These are phyloP conservation scores for Penicillium sp. DNA, from an alignment of 2,329 filamentous ascomycete species.

Conservation along the genomic window DNA sequence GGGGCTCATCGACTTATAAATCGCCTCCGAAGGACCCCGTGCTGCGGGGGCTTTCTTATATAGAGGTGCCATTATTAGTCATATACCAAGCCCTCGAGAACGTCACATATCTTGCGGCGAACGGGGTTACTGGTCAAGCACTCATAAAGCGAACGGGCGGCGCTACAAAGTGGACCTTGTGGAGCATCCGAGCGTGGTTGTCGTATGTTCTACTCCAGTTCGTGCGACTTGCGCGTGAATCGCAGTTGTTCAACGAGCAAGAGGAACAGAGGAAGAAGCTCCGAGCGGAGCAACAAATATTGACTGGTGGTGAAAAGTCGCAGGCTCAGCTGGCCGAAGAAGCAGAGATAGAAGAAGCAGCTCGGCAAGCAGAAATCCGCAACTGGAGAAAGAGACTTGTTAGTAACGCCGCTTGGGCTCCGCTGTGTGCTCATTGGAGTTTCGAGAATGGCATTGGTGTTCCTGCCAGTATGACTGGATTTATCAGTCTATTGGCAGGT, in stretches of 20 bases:
- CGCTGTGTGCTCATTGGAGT: slow-evolving; percentile 81
- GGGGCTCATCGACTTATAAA: slow-evolving; percentile 61
- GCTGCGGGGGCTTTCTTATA: slow-evolving; percentile 56
- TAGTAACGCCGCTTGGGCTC: slow-evolving; percentile 71
- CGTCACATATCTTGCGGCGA: slow-evolving; percentile 68
- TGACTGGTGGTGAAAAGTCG: slow-evolving; percentile 15
- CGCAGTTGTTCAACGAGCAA: slow-evolving; percentile 29
- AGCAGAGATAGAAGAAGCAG: slow-evolving; percentile 28
- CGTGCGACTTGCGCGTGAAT: slow-evolving; percentile 55
- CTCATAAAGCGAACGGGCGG: slow-evolving; percentile 44
- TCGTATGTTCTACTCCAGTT: slow-evolving; percentile 74
- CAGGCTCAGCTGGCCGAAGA: slow-evolving; percentile 15
- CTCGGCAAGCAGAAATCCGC: slow-evolving; percentile 42
- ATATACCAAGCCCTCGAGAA: slow-evolving; percentile 81
- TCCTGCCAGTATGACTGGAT: slow-evolving; percentile 55
- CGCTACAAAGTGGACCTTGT: slow-evolving; percentile 60
- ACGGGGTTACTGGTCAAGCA: slow-evolving; percentile 59
- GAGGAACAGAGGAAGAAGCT: slow-evolving; percentile 24
- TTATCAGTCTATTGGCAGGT: slow-evolving; percentile 53
- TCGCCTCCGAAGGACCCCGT: slow-evolving; percentile 40
- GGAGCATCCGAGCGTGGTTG: slow-evolving; percentile 78
- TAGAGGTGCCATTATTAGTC: slow-evolving; percentile 65
- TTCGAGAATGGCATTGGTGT: slow-evolving; percentile 60
- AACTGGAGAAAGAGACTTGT: slow-evolving; percentile 60
- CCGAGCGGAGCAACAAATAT: slow-evolving; percentile 18